Base-by-base conservation (phyloP, 164 flowering plant genomes). In the Sedum album region DNA sequence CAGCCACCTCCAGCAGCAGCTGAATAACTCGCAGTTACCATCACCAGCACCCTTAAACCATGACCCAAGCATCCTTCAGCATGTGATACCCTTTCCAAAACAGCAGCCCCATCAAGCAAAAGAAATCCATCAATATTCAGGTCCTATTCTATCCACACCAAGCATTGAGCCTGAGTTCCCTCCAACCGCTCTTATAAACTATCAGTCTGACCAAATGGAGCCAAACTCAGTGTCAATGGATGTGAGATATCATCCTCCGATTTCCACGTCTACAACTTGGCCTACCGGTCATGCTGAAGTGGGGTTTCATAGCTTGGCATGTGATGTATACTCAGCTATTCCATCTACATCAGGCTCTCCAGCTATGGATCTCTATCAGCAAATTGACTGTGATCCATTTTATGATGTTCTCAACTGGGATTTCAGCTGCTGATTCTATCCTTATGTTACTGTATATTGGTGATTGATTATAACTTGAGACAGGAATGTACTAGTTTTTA, bases 1-100 rank as follows among this genome's bases (percentile, higher is more conserved):
- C 51, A 38, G 26, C 26, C 66, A 63, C 41, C 41, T 11, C n/a
- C 65, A 60, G 13, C 65, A 60, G 20, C 65, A 13, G 60, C 60
- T 23, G 30, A 53, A 13, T n/a, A 62, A 62, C 66, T 35, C 66
- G 14, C 41, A 8, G 41, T 31, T 35, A 28, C n/a, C 69, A 28
- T 5, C 53, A 42, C 20, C 48, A 44, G 15, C 20, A 41, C 46
- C 11, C 6, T 10, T 10, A 6, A 38, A 41, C 46, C 46, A 38
- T 38, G 6, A 10, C 15, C 11, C 11, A 41, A 9, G 15, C 46
- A 41, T 41, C 46, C 46, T 33, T 49, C n/a, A 5, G 9, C 26
- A 51, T 21, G 57, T n/a, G 26, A 7, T 21, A n/a, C 13, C 26
- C 11, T 51, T n/a, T 21, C 26, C 26, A 10, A 26, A 51, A n/a